Evolutionary conservation across 108 stramenopile genomes (phyloP), one percentile per base, ranked within the genome.

Genomic region (Skeletonema tropicum): DNA sequence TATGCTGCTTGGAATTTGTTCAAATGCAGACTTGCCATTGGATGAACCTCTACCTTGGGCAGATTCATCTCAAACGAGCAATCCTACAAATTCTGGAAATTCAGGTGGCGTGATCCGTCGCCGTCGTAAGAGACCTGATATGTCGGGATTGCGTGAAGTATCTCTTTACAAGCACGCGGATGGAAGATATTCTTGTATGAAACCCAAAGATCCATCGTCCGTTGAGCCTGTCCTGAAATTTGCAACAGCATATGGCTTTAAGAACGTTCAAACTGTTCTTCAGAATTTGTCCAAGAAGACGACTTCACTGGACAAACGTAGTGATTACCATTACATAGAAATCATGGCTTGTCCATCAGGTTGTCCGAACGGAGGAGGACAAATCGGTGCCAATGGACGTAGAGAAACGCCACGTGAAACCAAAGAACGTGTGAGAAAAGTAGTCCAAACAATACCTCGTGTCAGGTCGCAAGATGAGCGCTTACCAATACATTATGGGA

Each of bases 291-390:
- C 67, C 33, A 78, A 75, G 42, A 74, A 62, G 41, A 45, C 12
- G 33, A 52, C 12, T 58, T 17, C 41, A 29, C 12, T 36, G 25
- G 61, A 25, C 19, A 66, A 19, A 33, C 9, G 35, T 8, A 72
- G 39, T 38, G 58, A 63, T 17, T 90, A 86, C 67, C 89, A 98
- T 68, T 97, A 93, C 61, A 87, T 99, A 1, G 99, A 99, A 86
- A 88, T 94, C 21, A 98, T 99, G 98, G 99, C 99, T 42, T 99
- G 99, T 75, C 99, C 99, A 19, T 85, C 88, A 26, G 98, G 98
- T 29, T 98, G 99, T 74, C 75, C 92, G 41, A 99, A 99, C 79
- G 99, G 99, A 45, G 99, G 99, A 38, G 99, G 99, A 49, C 94
- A 95, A 71, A 75, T 68, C 2, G 71, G 69, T n/a, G 71, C 65